Evolutionary conservation across 352 stramenopile species (phyloP).

Genomic region (Elongisporangium prolatum): DNA sequence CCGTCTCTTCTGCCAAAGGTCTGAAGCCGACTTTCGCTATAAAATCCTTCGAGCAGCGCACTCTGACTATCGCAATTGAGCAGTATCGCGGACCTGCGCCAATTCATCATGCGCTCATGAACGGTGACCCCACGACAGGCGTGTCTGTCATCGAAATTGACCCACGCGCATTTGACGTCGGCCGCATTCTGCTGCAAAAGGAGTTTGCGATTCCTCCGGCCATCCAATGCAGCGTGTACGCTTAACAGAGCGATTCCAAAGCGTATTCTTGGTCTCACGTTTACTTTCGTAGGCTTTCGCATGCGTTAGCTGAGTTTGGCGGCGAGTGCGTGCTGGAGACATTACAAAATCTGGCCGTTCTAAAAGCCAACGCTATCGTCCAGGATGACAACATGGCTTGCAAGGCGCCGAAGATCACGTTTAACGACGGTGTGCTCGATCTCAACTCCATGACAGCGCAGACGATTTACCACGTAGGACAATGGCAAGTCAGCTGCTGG

Average conservation of each 20-base stretch:
- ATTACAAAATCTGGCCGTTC: constrained; percentile 34
- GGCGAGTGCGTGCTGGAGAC: constrained; percentile 69
- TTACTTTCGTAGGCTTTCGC: constrained; percentile 50
- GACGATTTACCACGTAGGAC: constrained; percentile 53
- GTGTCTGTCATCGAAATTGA: constrained; percentile 88
- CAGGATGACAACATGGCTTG: constrained; percentile 52
- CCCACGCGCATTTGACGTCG: constrained; percentile 75
- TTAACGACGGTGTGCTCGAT: constrained; percentile 48
- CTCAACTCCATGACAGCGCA: constrained; percentile 40
- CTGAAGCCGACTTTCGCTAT: background rate
- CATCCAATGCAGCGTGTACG: constrained; percentile 51
- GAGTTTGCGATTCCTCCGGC: constrained; percentile 32
- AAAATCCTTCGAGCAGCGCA: background rate
- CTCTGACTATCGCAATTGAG: background rate
- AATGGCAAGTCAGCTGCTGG: no score
- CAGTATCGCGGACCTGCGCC: constrained; percentile 79
- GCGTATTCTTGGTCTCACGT: no score
- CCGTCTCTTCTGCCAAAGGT: constrained; percentile 81
- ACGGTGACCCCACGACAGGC: constrained; percentile 68
- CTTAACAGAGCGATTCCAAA: no score
- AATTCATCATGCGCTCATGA: constrained; percentile 82
- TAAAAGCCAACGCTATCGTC: constrained; percentile 37
- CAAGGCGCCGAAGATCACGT: constrained; percentile 69
- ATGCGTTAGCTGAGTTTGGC: constrained; percentile 42
- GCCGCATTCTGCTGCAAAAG: constrained; percentile 66